These are phyloP conservation scores for Arthrobotrys iridis DNA, from an alignment of 2,329 filamentous ascomycete species.

Conservation along the genomic window DNA sequence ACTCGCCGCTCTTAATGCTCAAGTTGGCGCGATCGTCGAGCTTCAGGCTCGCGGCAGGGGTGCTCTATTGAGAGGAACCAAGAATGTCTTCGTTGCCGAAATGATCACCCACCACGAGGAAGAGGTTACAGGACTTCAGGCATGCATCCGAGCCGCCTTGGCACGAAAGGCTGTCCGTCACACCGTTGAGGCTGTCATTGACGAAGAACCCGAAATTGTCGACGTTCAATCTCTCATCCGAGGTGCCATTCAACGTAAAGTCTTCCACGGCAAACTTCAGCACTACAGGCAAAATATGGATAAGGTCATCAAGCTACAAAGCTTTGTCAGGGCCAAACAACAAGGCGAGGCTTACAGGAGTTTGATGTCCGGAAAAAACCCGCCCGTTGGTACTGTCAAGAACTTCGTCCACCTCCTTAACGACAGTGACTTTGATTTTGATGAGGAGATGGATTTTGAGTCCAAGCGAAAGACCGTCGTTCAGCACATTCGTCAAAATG, in stretches of 20 bases:
- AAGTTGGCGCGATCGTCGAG: slow-evolving; percentile 59
- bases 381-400: slow-evolving; percentile 94
- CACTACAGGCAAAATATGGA: slow-evolving; percentile 97
- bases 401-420: slow-evolving; percentile 98
- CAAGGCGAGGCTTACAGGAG: slow-evolving; percentile 99
- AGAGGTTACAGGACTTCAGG: slow-evolving; percentile 76
- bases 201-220: slow-evolving; percentile 78
- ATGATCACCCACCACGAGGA: slow-evolving; percentile 73
- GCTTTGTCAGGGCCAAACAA: slow-evolving; percentile 91
- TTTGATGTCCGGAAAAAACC: slow-evolving; percentile 86
- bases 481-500: slow-evolving; percentile 95
- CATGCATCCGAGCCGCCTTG: slow-evolving; percentile 79
- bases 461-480: slow-evolving; percentile 93
- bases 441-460: slow-evolving; percentile 97
- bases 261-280: slow-evolving; percentile 74
- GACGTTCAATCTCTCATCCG: slow-evolving; percentile 69
- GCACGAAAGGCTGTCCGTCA: slow-evolving; percentile 77
- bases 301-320: slow-evolving; percentile 98
- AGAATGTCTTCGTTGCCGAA: slow-evolving; percentile 72
- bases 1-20: slow-evolving; percentile 66
- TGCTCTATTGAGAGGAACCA: slow-evolving; percentile 75
- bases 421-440: slow-evolving; percentile 98
- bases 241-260: slow-evolving; percentile 73
- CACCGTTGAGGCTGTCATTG: slow-evolving; percentile 79
- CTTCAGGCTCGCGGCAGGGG: slow-evolving; percentile 76